Evolutionary conservation across 257 asterid species (phyloP).

Genomic region (Perilla frutescens): DNA sequence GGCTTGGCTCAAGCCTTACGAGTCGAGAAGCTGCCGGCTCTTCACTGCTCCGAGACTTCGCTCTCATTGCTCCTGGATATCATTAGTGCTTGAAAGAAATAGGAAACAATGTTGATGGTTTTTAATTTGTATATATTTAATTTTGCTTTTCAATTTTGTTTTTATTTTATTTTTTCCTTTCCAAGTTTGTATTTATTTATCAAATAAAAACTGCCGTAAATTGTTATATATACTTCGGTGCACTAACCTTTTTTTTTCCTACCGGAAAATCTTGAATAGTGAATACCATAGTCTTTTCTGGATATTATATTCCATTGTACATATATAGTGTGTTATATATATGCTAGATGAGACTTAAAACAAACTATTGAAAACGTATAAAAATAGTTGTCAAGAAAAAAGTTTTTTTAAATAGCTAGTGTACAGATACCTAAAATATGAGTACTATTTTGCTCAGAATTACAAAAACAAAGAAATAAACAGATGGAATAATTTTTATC

Average conservation of each 20-base stretch:
- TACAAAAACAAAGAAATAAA: no score
- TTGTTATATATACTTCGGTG: neutral
- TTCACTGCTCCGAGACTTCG: conserved; percentile 52
- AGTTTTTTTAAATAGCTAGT: no score
- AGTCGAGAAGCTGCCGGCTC: conserved; percentile 32
- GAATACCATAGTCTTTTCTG: no score
- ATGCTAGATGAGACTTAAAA: no score
- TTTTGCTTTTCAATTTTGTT: neutral
- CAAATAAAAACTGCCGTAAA: neutral
- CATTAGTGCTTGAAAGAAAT: conserved; percentile 43
- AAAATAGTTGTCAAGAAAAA: no score
- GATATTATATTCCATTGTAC: no score
- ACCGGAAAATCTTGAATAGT: no score
- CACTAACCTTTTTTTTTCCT: neutral
- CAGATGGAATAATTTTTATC: no score
- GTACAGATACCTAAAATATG: no score
- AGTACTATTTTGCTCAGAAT: no score
- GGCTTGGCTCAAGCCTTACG: conserved; percentile 36
- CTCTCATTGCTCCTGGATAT: conserved; percentile 50
- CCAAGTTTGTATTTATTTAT: neutral
- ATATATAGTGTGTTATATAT: no score
- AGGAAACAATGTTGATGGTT: neutral
- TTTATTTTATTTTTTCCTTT: neutral
- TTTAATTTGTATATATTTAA: neutral
- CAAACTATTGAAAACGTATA: no score